phyloP scores from a whole-genome alignment of 1,284 basidiomycete genomes.

The Rhodotorula sp. region DNA sequence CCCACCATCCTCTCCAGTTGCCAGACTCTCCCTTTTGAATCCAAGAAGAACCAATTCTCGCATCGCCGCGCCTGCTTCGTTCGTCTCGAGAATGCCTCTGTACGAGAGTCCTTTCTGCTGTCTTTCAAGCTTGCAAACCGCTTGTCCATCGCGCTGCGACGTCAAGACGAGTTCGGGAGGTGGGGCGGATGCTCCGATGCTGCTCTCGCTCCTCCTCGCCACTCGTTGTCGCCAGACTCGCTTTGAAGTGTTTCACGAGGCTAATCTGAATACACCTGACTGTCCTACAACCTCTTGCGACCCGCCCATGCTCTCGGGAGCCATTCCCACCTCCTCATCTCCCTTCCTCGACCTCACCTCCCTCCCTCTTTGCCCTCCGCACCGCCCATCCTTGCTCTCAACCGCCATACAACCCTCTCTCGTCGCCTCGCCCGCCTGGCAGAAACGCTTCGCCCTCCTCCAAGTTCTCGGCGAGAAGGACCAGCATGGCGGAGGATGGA shows the following conservation, averaged over 20 bases:
- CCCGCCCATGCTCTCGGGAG: neutral
- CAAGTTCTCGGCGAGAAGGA: conserved; percentile 10
- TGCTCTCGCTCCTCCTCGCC: too few species aligned
- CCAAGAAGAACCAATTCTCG: too few species aligned
- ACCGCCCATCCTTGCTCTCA: neutral
- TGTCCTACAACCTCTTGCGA: neutral
- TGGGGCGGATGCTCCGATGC: too few species aligned
- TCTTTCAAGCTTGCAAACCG: too few species aligned
- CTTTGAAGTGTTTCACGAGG: too few species aligned
- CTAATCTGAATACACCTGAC: too few species aligned
- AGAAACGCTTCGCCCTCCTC: conserved; percentile 2
- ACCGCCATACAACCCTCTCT: neutral
- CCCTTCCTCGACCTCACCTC: conserved; percentile 10
- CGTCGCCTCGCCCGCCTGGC: conserved; percentile 1
- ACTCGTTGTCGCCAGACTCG: too few species aligned
- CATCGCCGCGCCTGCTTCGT: too few species aligned
- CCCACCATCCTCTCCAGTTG: neutral
- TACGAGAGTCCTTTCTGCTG: too few species aligned
- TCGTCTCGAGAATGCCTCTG: too few species aligned
- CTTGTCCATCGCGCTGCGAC: too few species aligned
- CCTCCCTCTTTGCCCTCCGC: conserved; percentile 1
- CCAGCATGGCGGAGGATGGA: neutral
- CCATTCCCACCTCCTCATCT: neutral
- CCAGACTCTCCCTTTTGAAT: neutral
- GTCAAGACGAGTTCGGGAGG: too few species aligned